Conservation (phyloP, 176 grass and related monocot species). For the Aechmea fasciata region DNA sequence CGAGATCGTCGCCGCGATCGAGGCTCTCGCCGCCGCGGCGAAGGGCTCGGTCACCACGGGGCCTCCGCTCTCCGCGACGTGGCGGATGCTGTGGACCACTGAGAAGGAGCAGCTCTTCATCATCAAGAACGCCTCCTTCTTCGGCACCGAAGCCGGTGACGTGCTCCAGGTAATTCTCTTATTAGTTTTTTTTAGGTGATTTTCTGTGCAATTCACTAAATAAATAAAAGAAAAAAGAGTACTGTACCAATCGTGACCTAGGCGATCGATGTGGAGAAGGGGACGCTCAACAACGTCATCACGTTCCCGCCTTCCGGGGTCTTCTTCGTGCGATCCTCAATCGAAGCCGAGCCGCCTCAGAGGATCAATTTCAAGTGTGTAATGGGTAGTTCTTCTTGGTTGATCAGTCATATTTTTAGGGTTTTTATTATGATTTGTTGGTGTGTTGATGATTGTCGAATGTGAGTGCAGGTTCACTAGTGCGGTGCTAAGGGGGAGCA, state of each 20-base stretch:
- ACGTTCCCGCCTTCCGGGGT: constrained; percentile 75
- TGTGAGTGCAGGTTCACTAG: constrained; percentile 57
- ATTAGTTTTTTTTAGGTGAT: no score
- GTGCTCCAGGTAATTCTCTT: constrained; percentile 40
- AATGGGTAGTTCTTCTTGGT: not conserved
- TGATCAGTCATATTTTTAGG: not conserved
- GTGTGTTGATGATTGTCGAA: not conserved
- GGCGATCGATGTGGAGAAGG: constrained; percentile 58
- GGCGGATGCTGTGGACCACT: constrained; percentile 90
- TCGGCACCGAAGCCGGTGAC: constrained; percentile 74
- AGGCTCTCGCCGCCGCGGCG: constrained; percentile 34
- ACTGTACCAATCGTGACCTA: constrained; percentile 36
- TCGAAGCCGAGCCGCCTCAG: constrained; percentile 65
- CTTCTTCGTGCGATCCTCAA: constrained; percentile 61
- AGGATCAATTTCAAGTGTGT: constrained; percentile 75
- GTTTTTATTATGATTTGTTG: constrained; percentile 1
- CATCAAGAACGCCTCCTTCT: constrained; percentile 54
- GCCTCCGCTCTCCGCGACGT: constrained; percentile 54
- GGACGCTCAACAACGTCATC: constrained; percentile 76
- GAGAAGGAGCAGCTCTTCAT: constrained; percentile 98
- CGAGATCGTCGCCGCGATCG: constrained; percentile 64
- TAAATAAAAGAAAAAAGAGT: no score
- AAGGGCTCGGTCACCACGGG: constrained; percentile 42
- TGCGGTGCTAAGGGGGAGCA: constrained; percentile 50
- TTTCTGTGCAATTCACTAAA: no score